Evolutionary conservation across 2,329 filamentous ascomycete genomes (phyloP).

Genomic region (Fusarium sp.): DNA sequence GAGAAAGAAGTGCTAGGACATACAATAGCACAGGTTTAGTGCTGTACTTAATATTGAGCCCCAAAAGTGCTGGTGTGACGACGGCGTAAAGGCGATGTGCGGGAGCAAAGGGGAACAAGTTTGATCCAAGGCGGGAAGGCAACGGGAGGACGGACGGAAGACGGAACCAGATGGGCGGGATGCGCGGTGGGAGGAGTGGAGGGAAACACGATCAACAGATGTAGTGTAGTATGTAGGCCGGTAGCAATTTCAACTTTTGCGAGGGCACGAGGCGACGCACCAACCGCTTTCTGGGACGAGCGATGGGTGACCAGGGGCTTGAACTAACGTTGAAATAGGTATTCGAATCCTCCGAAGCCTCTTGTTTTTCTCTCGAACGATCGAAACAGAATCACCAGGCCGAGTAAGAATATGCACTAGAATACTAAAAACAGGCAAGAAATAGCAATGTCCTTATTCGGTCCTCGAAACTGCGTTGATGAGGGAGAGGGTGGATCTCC

Average conservation of each 20-base stretch:
- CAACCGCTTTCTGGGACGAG: conserved; percentile 37
- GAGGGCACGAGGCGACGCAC: conserved; percentile 41
- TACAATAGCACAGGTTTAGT: conserved; percentile 16
- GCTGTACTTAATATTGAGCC: conserved; percentile 21
- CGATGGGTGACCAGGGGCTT: conserved; percentile 29
- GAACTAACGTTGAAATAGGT: conserved; percentile 18
- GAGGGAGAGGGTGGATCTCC: conserved; percentile 35
- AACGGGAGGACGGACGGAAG: conserved; percentile 43
- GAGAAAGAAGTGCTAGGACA: conserved; percentile 17
- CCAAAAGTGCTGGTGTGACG: conserved; percentile 38
- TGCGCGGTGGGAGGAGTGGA: conserved; percentile 35
- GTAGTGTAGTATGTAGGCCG: not conserved
- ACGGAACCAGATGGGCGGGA: conserved; percentile 42
- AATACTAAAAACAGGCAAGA: conserved; percentile 11
- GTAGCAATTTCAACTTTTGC: conserved; percentile 39
- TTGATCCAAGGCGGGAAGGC: conserved; percentile 43
- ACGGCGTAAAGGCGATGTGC: conserved; percentile 42
- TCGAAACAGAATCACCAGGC: conserved; percentile 5
- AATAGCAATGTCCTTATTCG: conserved; percentile 23
- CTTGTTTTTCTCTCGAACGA: conserved; percentile 4
- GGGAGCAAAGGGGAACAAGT: conserved; percentile 44
- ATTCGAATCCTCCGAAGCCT: conserved; percentile 11
- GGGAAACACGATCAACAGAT: conserved; percentile 40
- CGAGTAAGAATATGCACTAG: not conserved
- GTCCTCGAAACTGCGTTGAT: conserved; percentile 29